Evolutionary conservation across 306 rosid genomes (phyloP), one percentile per base, ranked within the genome.

Genomic region (Cicer cuneatum): DNA sequence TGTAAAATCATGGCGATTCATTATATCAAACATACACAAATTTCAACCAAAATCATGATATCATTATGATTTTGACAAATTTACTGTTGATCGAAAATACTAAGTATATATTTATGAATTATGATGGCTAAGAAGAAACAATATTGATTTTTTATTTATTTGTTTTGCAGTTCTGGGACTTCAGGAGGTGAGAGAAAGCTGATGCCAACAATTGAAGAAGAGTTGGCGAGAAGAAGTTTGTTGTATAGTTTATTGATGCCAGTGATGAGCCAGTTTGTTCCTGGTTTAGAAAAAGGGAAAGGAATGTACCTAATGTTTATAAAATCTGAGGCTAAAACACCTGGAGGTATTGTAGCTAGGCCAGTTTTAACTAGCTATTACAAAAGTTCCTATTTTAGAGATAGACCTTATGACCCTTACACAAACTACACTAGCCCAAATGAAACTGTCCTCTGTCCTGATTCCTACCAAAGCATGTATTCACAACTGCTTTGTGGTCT

Each of bases 301-400:
- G 99, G 99, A 82, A 94, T 94, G 99, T 91, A 91, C 84, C 92
- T 94, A 48, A 56, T 94, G 78, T 94, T 94, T 92, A 83, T 94
- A 79, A 94, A 94, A 86, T 92, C 99, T 0, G 99, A 94, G 78
- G 90, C 95, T 3, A 94, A 86, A 79, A 94, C 97, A 0, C 99
- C 97, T 0, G 90, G 93, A 1, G 99, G 99, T 0, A 75, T 94
- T 0, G 70, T 88, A 64, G 99, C 99, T 39, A 85, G 99, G n/a
- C 99, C 99, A 0, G 99, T 94, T 14, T 81, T 94, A 4, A 94
- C 99, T 0, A 90, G 97, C 84, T 94, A 92, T n/a, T 94, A 94
- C 88, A 94, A 94, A 78, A 88, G 95, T 56, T 76, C 93, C 10
- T 85, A 94, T 53, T 94, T 94, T 75, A 82, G 72, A 5, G 78